Evolutionary conservation across 1,284 basidiomycete species (phyloP).

Genomic region (Cryptococcus maquisensis): DNA sequence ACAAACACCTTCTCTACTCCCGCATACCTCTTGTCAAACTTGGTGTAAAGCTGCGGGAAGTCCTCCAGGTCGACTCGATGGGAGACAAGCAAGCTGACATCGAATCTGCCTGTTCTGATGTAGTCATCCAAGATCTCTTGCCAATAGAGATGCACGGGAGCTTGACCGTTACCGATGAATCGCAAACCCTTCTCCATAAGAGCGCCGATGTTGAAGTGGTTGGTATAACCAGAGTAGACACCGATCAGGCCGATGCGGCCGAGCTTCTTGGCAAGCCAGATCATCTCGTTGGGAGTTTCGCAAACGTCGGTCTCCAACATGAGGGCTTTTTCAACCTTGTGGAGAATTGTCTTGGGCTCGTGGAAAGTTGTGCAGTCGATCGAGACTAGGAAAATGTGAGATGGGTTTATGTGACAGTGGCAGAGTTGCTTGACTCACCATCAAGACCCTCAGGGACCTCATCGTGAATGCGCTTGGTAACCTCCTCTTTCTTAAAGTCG

Average conservation of each 20-base stretch:
- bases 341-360: conserved; percentile 59
- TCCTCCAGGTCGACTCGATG: conserved; percentile 65
- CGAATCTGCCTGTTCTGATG: conserved; percentile 63
- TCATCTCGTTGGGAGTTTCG: conserved; percentile 60
- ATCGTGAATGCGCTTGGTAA: conserved; percentile 60
- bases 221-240: conserved; percentile 59
- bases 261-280: conserved; percentile 58
- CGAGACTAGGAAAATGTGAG: conserved; percentile 26
- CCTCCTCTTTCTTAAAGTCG: conserved; percentile 61
- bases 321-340: conserved; percentile 65
- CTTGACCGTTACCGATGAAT: conserved; percentile 64
- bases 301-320: conserved; percentile 72
- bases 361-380: conserved; percentile 59
- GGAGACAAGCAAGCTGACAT: conserved; percentile 59
- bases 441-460: conserved; percentile 63
- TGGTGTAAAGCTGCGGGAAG: conserved; percentile 47
- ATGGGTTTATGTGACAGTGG: background rate
- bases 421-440: conserved; percentile 41
- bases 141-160: conserved; percentile 71
- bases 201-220: conserved; percentile 62
- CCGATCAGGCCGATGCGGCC: conserved; percentile 63
- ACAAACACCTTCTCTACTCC: conserved; percentile 67
- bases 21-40: conserved; percentile 59
- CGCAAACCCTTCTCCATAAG: conserved; percentile 70
- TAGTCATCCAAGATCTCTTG: conserved; percentile 60